Conservation (phyloP, 306 rosid species). For the Cicer arietinum region DNA sequence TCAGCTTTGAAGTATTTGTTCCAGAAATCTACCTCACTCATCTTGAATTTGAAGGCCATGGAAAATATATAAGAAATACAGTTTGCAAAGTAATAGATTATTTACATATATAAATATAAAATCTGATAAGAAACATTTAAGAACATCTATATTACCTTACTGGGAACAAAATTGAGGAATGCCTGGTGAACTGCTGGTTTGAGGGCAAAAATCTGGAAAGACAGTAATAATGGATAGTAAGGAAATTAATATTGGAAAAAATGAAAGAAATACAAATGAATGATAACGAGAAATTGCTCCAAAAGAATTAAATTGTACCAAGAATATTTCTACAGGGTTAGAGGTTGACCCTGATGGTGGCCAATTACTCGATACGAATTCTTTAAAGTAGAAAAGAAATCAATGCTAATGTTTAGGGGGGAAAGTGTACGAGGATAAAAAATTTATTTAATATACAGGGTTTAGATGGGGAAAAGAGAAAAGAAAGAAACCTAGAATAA, state of each 20-base stretch:
- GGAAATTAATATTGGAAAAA: conserved; percentile 31
- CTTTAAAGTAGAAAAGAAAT: conserved; percentile 19
- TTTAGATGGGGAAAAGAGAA: background rate
- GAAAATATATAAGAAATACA: conserved; percentile 25
- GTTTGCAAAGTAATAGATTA: conserved; percentile 25
- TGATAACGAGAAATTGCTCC: conserved; percentile 6
- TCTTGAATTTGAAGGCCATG: conserved; percentile 56
- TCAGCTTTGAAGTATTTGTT: conserved; percentile 94
- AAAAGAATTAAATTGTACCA: background rate
- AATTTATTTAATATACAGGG: conserved; percentile 3
- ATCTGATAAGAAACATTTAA: conserved; percentile 14
- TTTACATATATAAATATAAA: conserved; percentile 31
- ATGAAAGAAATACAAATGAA: conserved; percentile 28
- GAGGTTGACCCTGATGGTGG: conserved; percentile 2
- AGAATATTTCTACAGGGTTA: conserved; percentile 2
- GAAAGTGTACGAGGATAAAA: conserved; percentile 7
- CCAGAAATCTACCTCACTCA: conserved; percentile 95
- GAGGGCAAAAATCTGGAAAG: conserved; percentile 82
- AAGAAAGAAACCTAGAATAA: conserved; percentile 26
- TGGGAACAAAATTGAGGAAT: conserved; percentile 80
- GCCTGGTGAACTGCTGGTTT: conserved; percentile 98
- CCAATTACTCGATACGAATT: conserved; percentile 1
- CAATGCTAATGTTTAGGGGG: background rate
- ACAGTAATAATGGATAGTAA: conserved; percentile 36
- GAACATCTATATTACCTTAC: conserved; percentile 64